Percentiles rank a stretch among this genome's conserved stretches.
Conservation (phyloP, 2,329 filamentous ascomycete genomes). For the Fusarium coffeatum region DNA sequence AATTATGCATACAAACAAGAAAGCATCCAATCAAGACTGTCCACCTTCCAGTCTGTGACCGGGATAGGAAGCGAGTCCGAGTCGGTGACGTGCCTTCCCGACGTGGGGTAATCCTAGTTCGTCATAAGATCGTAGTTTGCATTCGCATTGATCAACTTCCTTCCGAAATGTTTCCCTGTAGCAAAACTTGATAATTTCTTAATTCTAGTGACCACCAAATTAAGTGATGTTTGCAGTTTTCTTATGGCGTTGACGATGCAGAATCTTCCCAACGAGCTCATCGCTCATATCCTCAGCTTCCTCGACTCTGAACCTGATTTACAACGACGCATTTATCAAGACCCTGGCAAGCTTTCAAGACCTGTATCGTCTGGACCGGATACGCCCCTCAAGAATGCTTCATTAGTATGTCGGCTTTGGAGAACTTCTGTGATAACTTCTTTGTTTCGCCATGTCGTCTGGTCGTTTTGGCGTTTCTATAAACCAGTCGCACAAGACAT, state of each 20-base stretch:
- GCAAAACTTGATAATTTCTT: background rate
- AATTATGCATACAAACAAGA: background rate
- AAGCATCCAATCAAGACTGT: background rate
- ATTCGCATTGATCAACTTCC: conserved; percentile 2
- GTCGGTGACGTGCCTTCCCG: conserved; percentile 13
- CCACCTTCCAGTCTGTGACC: background rate
- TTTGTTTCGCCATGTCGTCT: conserved; percentile 68
- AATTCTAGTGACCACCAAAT: background rate
- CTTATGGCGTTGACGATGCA: conserved; percentile 39
- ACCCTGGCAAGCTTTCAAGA: conserved; percentile 56
- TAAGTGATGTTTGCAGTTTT: background rate
- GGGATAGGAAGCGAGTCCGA: conserved; percentile 23
- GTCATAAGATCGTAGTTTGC: conserved; percentile 20
- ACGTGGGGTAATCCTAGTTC: conserved; percentile 30
- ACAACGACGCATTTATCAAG: conserved; percentile 58
- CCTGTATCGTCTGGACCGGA: conserved; percentile 21
- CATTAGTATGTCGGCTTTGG: conserved; percentile 65
- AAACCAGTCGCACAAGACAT: conserved; percentile 41
- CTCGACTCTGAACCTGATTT: conserved; percentile 64
- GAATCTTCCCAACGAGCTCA: conserved; percentile 70
- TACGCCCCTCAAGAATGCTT: conserved; percentile 65
- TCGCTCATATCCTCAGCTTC: conserved; percentile 67
- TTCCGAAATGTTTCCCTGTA: background rate
- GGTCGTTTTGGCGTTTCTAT: conserved; percentile 52
- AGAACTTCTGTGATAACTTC: conserved; percentile 62